Conservation (phyloP, 75 land plant genomes). For the Cunninghamia lanceolata region DNA sequence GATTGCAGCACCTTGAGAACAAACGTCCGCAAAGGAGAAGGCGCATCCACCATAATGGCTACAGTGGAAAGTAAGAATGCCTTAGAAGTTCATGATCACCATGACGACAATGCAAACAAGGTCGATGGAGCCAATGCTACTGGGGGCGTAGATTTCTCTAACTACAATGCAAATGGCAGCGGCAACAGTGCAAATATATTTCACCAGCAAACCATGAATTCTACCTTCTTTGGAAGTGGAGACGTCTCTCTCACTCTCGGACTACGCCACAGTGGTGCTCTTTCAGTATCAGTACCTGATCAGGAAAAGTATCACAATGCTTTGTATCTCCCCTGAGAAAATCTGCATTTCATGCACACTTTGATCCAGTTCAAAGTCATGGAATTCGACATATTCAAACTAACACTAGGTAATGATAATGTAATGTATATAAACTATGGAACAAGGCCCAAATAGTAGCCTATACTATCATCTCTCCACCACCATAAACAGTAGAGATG, state of each 20-base stretch:
- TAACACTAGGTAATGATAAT: not conserved
- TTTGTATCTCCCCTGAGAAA: not conserved
- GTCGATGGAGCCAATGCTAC: not conserved
- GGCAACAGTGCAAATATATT: not conserved
- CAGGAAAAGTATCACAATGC: not conserved
- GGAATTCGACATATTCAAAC: not conserved
- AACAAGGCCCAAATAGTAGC: not conserved
- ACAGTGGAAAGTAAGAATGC: not conserved
- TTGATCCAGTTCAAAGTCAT: too few relatives aligned
- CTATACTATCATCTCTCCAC: not conserved
- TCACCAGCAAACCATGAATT: not conserved
- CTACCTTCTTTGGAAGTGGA: constrained; percentile 21
- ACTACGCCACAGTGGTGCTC: constrained; percentile 55
- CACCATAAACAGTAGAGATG: not conserved
- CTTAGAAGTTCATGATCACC: not conserved
- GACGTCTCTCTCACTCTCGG: constrained; percentile 72
- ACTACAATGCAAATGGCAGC: not conserved
- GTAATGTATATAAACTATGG: not conserved
- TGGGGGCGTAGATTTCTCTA: not conserved
- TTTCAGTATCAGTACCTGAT: constrained; percentile 14
- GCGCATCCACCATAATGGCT: not conserved
- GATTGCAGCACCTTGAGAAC: not conserved
- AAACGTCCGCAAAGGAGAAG: not conserved
- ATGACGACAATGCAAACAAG: not conserved
- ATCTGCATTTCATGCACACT: too few relatives aligned